These are phyloP conservation scores for Purpureocillium lavendulum DNA, from an alignment of 2,329 filamentous ascomycete genomes.

Conservation along the genomic window DNA sequence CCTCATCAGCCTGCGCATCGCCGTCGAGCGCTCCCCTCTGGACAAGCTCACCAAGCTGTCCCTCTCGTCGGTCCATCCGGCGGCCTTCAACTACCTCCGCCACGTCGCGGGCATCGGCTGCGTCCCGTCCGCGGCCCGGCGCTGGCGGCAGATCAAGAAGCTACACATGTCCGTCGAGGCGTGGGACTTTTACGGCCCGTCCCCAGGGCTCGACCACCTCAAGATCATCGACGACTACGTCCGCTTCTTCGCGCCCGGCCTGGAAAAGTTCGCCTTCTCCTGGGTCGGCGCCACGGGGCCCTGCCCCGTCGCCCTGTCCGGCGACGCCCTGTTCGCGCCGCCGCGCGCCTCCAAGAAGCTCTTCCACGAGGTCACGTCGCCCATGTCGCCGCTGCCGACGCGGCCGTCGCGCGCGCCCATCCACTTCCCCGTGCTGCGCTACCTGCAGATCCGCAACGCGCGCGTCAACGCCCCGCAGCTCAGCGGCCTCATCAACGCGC, in stretches of 20 bases:
- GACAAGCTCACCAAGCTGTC: constrained; percentile 60
- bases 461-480: constrained; percentile 65
- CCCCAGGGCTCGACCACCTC: constrained; percentile 58
- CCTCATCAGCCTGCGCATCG: constrained; percentile 77
- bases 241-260: constrained; percentile 53
- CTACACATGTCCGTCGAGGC: constrained; percentile 65
- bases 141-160: constrained; percentile 71
- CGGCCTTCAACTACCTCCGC: constrained; percentile 69
- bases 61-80: constrained; percentile 65
- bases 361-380: constrained; percentile 55
- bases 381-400: constrained; percentile 54
- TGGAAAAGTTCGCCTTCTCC: constrained; percentile 66
- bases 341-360: constrained; percentile 46
- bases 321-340: constrained; percentile 61
- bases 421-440: constrained; percentile 57
- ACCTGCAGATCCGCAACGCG: constrained; percentile 65
- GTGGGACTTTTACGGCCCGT: constrained; percentile 53
- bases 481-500: constrained; percentile 56
- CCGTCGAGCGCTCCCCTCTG: constrained; percentile 66
- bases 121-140: constrained; percentile 59
- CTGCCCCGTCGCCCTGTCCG: constrained; percentile 61
- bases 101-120: constrained; percentile 67
- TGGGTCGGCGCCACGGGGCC: constrained; percentile 72
- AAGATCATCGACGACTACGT: constrained; percentile 79
- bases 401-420: constrained; percentile 46